Percentiles rank a stretch among this genome's conserved stretches.
Evolutionary conservation across 768 basidiomycete genomes (phyloP).

Genomic region (Myochromella boudieri): DNA sequence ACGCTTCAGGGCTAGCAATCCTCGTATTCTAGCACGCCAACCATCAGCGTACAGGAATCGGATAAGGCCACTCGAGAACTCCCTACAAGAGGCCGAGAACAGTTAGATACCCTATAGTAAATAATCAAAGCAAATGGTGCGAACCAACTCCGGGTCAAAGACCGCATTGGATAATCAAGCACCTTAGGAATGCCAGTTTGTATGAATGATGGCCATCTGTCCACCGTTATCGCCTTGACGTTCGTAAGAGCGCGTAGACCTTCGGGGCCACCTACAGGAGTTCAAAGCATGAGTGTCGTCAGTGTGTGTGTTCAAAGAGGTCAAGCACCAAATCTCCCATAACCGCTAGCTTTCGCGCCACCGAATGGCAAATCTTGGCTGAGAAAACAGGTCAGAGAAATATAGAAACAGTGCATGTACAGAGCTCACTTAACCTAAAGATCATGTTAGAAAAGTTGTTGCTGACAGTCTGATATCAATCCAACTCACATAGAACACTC

Average conservation of each 20-base stretch:
- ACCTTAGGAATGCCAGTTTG: constrained; percentile 85
- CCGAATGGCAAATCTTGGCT: constrained; percentile 95
- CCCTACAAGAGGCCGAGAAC: constrained; percentile 31
- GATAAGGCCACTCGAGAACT: constrained; percentile 48
- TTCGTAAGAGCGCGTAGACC: constrained; percentile 88
- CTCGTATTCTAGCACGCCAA: constrained; percentile 47
- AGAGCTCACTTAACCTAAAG: constrained; percentile 64
- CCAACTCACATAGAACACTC: constrained; percentile 73
- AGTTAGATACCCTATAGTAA: neutral
- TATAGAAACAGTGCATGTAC: constrained; percentile 11
- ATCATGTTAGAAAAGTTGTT: constrained; percentile 1
- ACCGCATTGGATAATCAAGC: constrained; percentile 84
- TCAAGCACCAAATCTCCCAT: constrained; percentile 83
- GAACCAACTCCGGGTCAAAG: constrained; percentile 72
- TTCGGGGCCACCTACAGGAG: constrained; percentile 77
- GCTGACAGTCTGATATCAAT: neutral
- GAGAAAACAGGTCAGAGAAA: constrained; percentile 15
- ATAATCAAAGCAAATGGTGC: constrained; percentile 20
- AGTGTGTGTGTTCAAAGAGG: constrained; percentile 1
- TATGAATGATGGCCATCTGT: constrained; percentile 81
- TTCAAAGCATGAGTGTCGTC: constrained; percentile 12
- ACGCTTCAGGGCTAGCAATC: constrained; percentile 35
- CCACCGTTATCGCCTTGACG: constrained; percentile 82
- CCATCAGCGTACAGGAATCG: constrained; percentile 53
- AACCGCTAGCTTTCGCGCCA: constrained; percentile 87